These are phyloP conservation scores for Mycena rosella DNA, from an alignment of 768 basidiomycete genomes.

Conservation along the genomic window DNA sequence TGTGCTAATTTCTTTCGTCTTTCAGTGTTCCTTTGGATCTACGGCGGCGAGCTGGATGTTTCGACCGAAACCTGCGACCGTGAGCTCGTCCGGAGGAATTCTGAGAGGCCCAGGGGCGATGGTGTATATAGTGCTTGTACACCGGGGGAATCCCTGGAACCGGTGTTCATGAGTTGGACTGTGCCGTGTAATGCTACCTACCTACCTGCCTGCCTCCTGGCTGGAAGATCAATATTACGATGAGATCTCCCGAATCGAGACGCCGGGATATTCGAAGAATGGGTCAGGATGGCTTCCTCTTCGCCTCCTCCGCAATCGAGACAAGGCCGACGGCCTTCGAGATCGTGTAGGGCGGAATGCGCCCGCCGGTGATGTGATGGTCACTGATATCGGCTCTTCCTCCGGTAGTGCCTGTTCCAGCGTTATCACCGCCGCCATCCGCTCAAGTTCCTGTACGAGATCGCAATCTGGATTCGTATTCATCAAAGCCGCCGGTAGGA, in stretches of 20 bases:
- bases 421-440: constrained; percentile 6
- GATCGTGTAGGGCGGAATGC: constrained; percentile 17
- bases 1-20: too few relatives aligned
- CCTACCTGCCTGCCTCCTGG: not conserved
- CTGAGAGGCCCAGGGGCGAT: too few relatives aligned
- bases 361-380: not conserved
- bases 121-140: too few relatives aligned
- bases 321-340: not conserved
- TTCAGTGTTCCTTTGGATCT: too few relatives aligned
- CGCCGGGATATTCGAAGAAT: constrained; percentile 20
- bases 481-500: constrained; percentile 4
- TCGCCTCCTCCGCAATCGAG: constrained; percentile 1
- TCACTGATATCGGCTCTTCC: constrained; percentile 6
- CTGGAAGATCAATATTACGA: not conserved
- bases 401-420: constrained; percentile 6
- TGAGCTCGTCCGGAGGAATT: too few relatives aligned
- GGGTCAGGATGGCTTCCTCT: not conserved
- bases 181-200: too few relatives aligned
- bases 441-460: not conserved
- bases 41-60: too few relatives aligned
- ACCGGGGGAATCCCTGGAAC: too few relatives aligned
- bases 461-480: constrained; percentile 7
- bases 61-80: too few relatives aligned
- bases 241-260: not conserved
- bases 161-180: too few relatives aligned